These are phyloP conservation scores for Claviceps capensis DNA, from an alignment of 2,329 filamentous ascomycete species.

Conservation along the genomic window DNA sequence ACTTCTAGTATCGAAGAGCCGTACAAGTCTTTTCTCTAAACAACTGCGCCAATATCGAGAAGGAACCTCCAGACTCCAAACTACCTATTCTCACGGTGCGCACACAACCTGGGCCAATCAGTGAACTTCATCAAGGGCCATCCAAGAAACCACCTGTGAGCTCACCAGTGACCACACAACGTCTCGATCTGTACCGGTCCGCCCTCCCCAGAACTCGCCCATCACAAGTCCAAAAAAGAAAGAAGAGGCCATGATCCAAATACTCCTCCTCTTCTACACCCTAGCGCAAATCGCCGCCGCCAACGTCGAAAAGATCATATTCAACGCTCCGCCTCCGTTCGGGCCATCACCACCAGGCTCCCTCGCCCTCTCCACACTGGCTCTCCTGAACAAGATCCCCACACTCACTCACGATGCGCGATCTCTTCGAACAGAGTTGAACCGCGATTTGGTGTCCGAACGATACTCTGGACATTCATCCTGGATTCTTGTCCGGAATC, in stretches of 20 bases:
- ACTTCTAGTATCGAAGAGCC: too few species aligned
- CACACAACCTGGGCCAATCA: not conserved
- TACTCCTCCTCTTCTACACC: not conserved
- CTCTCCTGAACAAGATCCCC: slow-evolving; percentile 45
- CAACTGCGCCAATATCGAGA: too few species aligned
- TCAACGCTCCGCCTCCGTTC: slow-evolving; percentile 51
- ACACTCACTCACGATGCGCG: slow-evolving; percentile 44
- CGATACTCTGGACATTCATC: slow-evolving; percentile 42
- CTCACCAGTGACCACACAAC: not conserved
- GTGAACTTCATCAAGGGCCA: not conserved
- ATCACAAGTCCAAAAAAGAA: not conserved
- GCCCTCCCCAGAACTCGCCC: not conserved
- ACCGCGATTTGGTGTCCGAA: slow-evolving; percentile 44
- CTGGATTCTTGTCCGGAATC: slow-evolving; percentile 64
- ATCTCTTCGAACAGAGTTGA: slow-evolving; percentile 48
- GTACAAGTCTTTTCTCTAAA: too few species aligned
- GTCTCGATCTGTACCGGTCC: not conserved
- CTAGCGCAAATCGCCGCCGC: slow-evolving; percentile 26
- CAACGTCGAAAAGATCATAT: slow-evolving; percentile 88
- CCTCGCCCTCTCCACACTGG: slow-evolving; percentile 16
- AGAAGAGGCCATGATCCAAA: not conserved
- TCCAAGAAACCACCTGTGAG: not conserved
- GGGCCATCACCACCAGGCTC: slow-evolving; percentile 32
- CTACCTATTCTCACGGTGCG: too few species aligned
- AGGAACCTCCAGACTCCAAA: too few species aligned